Evolutionary conservation across 2,329 filamentous ascomycete genomes (phyloP), one percentile per base, ranked within the genome.

Genomic region (Rhinocladiella mackenziei): DNA sequence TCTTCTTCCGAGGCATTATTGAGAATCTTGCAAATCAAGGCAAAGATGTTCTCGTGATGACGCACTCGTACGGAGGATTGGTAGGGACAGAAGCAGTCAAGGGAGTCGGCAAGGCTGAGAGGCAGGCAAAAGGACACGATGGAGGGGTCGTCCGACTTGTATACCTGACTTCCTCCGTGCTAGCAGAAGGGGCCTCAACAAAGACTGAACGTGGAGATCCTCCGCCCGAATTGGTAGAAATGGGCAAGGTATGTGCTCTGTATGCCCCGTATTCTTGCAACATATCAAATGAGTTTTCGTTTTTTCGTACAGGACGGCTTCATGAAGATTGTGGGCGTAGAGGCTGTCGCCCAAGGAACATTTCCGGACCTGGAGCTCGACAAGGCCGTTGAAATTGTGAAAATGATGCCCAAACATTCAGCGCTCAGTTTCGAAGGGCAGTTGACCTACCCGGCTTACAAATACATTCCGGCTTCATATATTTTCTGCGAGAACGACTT

Each of bases 21-120:
- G 36, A 56, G 29, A 34, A 11, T 43, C 46, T 5, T 58, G 70
- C 8, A 55, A 52, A 62, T 22, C 48, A 59, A 4, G 50, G 51
- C 2, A 51, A 53, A 4, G 46, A 60, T 8, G 48, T 65, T 11
- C 47, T 63, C 6, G 32, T 65, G 2, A 44, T 60, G 1, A 47
- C 51, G 7, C 63, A 65, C 46, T 65, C 63, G 5, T 66, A 65
- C 43, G 59, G 61, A 4, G 61, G 64, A 1, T 26, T 64, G 1
- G 59, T 61, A 1, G 55, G 49, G 13, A 60, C 58, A n/a, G 46
- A 52, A 4, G 61, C 64, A 2, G 50, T 58, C 7, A 53, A 59
- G 22, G 64, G 57, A 1, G 50, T 64, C 10, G 44, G 33, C 14
- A 56, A 53, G 18, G 36, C 44, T 8, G 49, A 53, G 5, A 59